Percentiles rank a stretch among this genome's conserved stretches.
Conservation (phyloP, 2,329 filamentous ascomycete species). For the Aureobasidium vineae region DNA sequence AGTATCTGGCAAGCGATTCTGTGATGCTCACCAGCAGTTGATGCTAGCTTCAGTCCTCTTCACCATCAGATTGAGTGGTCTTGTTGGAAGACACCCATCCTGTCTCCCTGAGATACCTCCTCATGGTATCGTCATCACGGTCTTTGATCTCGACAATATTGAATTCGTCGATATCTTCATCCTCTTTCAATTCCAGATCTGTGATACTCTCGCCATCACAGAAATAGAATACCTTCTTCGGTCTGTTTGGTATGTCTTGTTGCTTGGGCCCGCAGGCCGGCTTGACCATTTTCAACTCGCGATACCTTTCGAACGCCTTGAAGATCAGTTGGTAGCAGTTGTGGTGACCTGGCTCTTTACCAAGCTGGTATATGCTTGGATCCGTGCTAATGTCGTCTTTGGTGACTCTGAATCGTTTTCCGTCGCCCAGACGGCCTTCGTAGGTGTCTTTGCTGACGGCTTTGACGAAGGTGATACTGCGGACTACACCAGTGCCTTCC, state of each 20-base stretch:
- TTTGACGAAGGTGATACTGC: not conserved
- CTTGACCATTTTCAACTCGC: not conserved
- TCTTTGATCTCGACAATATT: not conserved
- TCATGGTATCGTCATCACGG: not conserved
- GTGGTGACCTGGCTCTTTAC: not conserved
- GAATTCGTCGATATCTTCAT: not conserved
- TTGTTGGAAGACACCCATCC: not conserved
- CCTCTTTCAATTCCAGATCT: not conserved
- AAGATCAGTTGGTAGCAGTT: constrained; percentile 5
- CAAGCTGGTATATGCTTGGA: not conserved
- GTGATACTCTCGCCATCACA: not conserved
- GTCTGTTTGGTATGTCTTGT: not conserved
- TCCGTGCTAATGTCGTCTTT: not conserved
- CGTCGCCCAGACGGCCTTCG: not conserved
- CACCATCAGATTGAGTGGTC: not conserved
- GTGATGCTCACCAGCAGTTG: not conserved
- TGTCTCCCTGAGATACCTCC: not conserved
- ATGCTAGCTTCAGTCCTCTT: not conserved
- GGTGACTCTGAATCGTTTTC: not conserved
- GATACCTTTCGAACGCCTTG: not conserved
- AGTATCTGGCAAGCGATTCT: not conserved
- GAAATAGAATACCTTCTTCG: not conserved
- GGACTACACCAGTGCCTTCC: not conserved
- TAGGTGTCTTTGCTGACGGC: not conserved
- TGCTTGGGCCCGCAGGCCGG: not conserved